Evolutionary conservation across 2,329 filamentous ascomycete genomes (phyloP), one percentile per base, ranked within the genome.

Genomic region (Bipolaris victoriae): DNA sequence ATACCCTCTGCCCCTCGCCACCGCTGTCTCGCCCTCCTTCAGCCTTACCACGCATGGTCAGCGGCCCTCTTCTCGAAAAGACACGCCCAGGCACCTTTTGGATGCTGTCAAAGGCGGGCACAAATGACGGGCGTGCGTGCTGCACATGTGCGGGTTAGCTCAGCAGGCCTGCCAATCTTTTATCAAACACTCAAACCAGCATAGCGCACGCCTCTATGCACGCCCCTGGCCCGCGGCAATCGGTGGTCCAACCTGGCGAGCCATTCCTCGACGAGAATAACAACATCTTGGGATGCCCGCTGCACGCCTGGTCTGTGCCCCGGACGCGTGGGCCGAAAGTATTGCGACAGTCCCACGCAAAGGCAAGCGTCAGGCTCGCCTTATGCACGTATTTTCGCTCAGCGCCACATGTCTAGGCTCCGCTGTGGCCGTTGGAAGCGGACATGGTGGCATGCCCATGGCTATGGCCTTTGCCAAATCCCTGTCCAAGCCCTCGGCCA

Each of bases 261-360:
- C 72, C 73, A 74, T 61, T 72, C 33, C 51, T 65, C 51, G 59
- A 65, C 66, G 58, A 71, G 69, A 73, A 75, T 73, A 73, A 71
- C 70, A 63, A 60, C 59, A 60, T 50, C 57, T 41, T 60, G 58
- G 49, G 65, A 66, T 62, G 66, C 68, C 64, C 70, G 60, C 62
- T 57, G 61, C 65, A 62, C 53, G 51, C 52, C 44, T 63, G 62
- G 61, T 55, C 64, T 60, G 60, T 67, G 61, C 66, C 51, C 61
- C 67, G 64, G 65, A 68, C 64, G 62, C 58, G 59, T 60, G 63
- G 57, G 66, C 67, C 67, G 65, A 59, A 60, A 63, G 62, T 52
- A 55, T 56, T 52, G 51, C 57, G 58, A 58, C 43, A 49, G 33
- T 51, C 54, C 49, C 51, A 55, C 54, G 58, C 58, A 47, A 47